Conservation (phyloP, 192 early-diverging fungal genomes). For the Backusella macrospora region DNA sequence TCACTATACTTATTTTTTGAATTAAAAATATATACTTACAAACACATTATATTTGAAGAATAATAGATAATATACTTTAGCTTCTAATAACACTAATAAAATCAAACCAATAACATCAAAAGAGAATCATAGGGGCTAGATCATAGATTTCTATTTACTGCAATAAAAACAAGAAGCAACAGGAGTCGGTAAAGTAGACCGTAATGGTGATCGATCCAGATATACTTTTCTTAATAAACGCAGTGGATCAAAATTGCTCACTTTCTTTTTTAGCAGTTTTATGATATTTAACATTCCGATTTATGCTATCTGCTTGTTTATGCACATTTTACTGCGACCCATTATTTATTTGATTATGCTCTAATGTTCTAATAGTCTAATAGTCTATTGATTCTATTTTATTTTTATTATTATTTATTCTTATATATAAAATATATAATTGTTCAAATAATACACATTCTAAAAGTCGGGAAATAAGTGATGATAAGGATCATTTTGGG, state of each 20-base stretch:
- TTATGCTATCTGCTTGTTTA: not conserved
- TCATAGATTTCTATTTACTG: no score
- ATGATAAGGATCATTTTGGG: conserved; percentile 62
- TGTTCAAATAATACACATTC: not conserved
- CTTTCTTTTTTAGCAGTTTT: no score
- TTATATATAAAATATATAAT: not conserved
- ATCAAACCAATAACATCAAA: no score
- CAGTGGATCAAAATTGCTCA: not conserved
- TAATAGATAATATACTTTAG: no score
- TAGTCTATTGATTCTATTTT: not conserved
- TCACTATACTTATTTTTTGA: no score
- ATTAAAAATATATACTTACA: no score
- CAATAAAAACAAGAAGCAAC: not conserved
- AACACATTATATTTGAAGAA: no score
- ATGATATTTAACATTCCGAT: not conserved
- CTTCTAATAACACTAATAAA: no score
- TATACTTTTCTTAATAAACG: no score
- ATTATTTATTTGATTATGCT: no score
- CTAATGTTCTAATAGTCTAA: not conserved
- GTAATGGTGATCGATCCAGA: not conserved
- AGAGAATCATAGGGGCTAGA: no score
- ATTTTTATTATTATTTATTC: not conserved
- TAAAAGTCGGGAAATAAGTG: conserved; percentile 64
- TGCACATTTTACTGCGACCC: no score
- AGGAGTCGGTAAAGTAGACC: not conserved